phyloP scores from a whole-genome alignment of 2,329 filamentous ascomycete species.

The Stachybotrys chlorohalonatus region DNA sequence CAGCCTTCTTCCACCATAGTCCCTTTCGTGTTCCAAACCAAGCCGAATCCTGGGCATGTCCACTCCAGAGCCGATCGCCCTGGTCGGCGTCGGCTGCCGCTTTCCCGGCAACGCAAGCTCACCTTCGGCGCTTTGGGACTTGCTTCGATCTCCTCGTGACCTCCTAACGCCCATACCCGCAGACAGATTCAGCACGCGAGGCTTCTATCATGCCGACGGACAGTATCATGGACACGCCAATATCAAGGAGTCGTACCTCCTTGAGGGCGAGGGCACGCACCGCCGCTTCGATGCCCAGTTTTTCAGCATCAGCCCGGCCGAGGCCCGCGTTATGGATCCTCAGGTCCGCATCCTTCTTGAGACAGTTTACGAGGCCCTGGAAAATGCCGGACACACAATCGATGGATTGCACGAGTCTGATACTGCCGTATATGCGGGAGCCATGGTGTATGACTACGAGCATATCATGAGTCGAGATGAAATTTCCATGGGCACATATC shows the following conservation, averaged over 20 bases:
- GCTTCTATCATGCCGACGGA: slow-evolving; percentile 18
- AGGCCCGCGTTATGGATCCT: slow-evolving; percentile 17
- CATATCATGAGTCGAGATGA: slow-evolving; percentile 14
- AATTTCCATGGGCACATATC: slow-evolving; percentile 7
- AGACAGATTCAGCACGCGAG: slow-evolving; percentile 13
- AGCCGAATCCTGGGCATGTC: neutral
- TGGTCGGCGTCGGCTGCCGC: slow-evolving; percentile 28
- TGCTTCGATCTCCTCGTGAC: slow-evolving; percentile 19
- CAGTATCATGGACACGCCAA: slow-evolving; percentile 16
- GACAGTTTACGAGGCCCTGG: slow-evolving; percentile 19
- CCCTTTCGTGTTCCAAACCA: neutral
- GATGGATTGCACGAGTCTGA: neutral
- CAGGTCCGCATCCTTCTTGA: slow-evolving; percentile 19
- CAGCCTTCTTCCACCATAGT: neutral
- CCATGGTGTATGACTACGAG: slow-evolving; percentile 17
- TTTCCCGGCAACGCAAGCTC: slow-evolving; percentile 24
- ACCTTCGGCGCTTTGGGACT: slow-evolving; percentile 26
- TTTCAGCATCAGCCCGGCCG: slow-evolving; percentile 13
- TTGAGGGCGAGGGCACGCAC: neutral
- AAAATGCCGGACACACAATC: slow-evolving; percentile 3
- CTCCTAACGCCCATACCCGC: slow-evolving; percentile 18
- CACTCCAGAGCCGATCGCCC: slow-evolving; percentile 25
- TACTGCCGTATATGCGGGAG: slow-evolving; percentile 11
- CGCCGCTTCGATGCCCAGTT: slow-evolving; percentile 12
- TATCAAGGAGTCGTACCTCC: slow-evolving; percentile 1